A percentile compares a stretch with the other conserved stretches of the same genome.
Evolutionary conservation across 306 rosid genomes (phyloP).

Genomic region (Quercus suber): DNA sequence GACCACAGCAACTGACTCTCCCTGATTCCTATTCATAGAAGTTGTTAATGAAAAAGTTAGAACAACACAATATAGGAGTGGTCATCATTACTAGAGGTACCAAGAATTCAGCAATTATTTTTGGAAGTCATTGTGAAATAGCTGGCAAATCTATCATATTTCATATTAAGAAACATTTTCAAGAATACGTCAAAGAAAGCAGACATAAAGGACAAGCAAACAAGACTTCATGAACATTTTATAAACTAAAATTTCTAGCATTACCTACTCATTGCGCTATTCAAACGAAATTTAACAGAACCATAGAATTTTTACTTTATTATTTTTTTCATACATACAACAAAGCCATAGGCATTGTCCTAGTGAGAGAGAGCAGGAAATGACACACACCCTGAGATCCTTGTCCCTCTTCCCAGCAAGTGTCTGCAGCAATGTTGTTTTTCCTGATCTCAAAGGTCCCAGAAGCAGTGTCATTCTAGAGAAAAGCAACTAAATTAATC

Average conservation of each 20-base stretch:
- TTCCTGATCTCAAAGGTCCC: conserved; percentile 60
- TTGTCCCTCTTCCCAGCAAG: conserved; percentile 45
- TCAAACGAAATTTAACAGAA: not conserved
- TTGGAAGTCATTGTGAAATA: not conserved
- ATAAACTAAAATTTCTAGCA: not conserved
- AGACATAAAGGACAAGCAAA: not conserved
- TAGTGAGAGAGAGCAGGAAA: not conserved
- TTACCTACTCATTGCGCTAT: not conserved
- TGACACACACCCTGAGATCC: conserved; percentile 44
- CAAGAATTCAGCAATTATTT: no score
- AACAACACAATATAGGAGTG: no score
- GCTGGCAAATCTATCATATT: not conserved
- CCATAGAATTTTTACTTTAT: not conserved
- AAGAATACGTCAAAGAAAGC: not conserved
- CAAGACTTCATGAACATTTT: not conserved
- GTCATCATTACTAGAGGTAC: no score
- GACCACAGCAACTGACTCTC: no score
- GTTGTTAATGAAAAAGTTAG: no score
- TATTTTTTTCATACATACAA: no score
- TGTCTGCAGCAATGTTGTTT: conserved; percentile 50
- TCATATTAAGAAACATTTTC: not conserved
- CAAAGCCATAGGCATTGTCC: not conserved
- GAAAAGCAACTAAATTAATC: not conserved
- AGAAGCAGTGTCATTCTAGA: conserved; percentile 50
- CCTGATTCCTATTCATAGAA: no score